Base-by-base conservation (phyloP, 2,329 filamentous ascomycete species). In the Camptophora hylomeconis region DNA sequence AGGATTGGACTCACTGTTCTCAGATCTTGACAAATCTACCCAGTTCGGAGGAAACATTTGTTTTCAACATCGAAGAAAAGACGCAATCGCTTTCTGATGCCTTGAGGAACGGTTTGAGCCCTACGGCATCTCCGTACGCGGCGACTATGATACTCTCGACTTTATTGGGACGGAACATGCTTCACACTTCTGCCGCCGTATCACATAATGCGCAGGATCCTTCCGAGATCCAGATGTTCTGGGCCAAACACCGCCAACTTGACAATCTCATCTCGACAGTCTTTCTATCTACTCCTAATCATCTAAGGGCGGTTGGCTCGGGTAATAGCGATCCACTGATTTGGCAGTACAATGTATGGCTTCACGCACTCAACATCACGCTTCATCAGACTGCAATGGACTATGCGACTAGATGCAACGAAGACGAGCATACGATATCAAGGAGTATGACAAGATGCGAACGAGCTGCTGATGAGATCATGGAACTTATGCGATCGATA, bases 211-310 rank as follows among this genome's bases (percentile, higher is more conserved):
- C n/a, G 5, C n/a, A 13, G 6, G 24, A 13, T 14, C 12, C 8
- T 12, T 12, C 12, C 14, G 7, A 12, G 12, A 7, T 15, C 10
- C n/a, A 15, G 14, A 12, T 15, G 5, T 26, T 14, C 14, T 26
- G 24, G 24, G 7, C 17, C 5, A 5, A 17, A 10, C 24, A 26
- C n/a, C 24, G 17, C 15, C 24, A 15, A 15, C 24, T 26, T 14
- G 24, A 26, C 13, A 26, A 26, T n/a, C 8, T 15, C n/a, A 26
- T 26, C n/a, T 14, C 24, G 5, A 26, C 8, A n/a, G n/a, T 26
- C 10, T n/a, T 26, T 7, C n/a, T 26, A 15, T 5, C 5, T 5
- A 12, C 17, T 7, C 24, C 24, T 15, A 15, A 26, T 15, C 24
- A 26, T 15, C n/a, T 26, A 15, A 12, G 24, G 5, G n/a, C 24